Conservation (phyloP, 2,329 filamentous ascomycete genomes). For the Penicillium digitatum region DNA sequence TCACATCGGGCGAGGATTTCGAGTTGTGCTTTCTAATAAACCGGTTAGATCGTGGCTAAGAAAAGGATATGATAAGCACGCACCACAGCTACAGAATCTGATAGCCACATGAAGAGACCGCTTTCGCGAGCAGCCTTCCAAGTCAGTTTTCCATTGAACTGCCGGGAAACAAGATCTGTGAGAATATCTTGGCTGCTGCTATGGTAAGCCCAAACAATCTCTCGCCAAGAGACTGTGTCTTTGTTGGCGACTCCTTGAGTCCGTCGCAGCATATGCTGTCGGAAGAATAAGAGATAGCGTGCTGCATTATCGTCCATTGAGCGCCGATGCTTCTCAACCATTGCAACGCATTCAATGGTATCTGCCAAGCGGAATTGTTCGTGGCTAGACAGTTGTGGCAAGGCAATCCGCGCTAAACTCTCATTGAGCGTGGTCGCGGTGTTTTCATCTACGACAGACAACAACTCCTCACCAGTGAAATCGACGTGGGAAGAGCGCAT, state of each 20-base stretch:
- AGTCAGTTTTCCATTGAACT: conserved; percentile 72
- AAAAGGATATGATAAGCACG: conserved; percentile 29
- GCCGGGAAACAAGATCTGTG: conserved; percentile 72
- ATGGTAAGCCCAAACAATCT: conserved; percentile 46
- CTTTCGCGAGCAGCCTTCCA: conserved; percentile 85
- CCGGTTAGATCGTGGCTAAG: background rate
- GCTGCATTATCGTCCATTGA: conserved; percentile 89
- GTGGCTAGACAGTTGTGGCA: conserved; percentile 75
- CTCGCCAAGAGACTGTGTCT: conserved; percentile 58
- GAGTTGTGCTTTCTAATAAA: conserved; percentile 65
- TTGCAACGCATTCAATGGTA: conserved; percentile 77
- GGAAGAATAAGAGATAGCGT: conserved; percentile 81
- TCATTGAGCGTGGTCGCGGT: conserved; percentile 69
- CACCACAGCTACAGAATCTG: conserved; percentile 71
- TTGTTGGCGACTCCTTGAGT: conserved; percentile 57
- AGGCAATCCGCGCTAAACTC: conserved; percentile 66
- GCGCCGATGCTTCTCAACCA: conserved; percentile 78
- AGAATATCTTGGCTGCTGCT: conserved; percentile 75
- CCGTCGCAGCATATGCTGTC: conserved; percentile 70
- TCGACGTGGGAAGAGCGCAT: conserved; percentile 51
- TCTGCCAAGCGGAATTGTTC: conserved; percentile 83
- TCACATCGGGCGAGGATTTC: conserved; percentile 90
- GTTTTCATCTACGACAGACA: conserved; percentile 66
- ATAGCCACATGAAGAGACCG: conserved; percentile 93
- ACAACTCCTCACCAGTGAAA: conserved; percentile 50